Conservation (phyloP, 2,329 filamentous ascomycete species). For the Colletotrichum sp. region DNA sequence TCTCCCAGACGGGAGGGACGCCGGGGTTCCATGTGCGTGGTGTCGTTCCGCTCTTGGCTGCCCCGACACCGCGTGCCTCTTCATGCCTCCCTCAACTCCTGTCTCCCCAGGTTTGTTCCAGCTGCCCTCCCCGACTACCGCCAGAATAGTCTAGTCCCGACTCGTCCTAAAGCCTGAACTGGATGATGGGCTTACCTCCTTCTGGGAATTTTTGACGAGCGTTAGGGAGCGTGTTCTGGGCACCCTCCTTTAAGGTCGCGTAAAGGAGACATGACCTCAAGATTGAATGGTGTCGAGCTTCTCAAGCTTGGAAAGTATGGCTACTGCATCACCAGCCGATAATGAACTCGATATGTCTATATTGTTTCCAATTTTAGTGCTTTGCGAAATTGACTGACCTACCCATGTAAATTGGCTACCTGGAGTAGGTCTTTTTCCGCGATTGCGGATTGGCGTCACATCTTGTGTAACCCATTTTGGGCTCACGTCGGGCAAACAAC, state of each 20-base stretch:
- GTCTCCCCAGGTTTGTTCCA: neutral
- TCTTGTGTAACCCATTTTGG: neutral
- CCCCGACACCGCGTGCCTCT: conserved; percentile 1
- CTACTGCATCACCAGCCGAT: neutral
- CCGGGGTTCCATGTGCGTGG: conserved; percentile 10
- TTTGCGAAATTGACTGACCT: neutral
- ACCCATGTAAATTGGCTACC: neutral
- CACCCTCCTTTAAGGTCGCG: neutral
- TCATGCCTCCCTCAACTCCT: neutral
- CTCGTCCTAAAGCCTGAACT: neutral
- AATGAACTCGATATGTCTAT: neutral
- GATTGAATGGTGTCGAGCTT: neutral
- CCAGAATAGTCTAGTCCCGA: conserved; percentile 7
- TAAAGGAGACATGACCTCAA: neutral
- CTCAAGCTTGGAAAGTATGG: neutral
- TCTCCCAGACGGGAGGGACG: conserved; percentile 13
- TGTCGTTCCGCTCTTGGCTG: conserved; percentile 5
- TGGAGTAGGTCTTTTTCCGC: neutral
- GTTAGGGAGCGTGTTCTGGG: neutral
- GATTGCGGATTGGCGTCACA: neutral
- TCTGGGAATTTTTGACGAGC: conserved; percentile 25
- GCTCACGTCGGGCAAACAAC: neutral
- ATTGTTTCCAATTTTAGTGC: conserved; percentile 10
- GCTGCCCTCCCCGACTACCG: neutral
- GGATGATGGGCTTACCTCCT: conserved; percentile 33